Conservation (phyloP, 345 rosid genomes). For the Eucalyptus regnans region DNA sequence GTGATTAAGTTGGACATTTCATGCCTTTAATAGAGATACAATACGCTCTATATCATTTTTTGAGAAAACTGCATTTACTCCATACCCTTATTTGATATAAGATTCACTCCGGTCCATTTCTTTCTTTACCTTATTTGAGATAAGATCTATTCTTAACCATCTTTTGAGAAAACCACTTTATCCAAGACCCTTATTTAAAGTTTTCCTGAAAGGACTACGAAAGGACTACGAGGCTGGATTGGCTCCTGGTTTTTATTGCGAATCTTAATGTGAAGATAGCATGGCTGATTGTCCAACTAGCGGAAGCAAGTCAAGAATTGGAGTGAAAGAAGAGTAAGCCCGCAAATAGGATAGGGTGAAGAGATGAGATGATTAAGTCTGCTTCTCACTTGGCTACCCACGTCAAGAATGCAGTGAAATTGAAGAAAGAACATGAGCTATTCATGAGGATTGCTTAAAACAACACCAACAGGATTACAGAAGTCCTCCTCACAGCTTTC, state of each 20-base stretch:
- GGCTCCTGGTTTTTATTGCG: no score
- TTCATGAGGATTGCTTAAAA: no score
- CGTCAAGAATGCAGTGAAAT: not conserved
- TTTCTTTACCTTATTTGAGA: not conserved
- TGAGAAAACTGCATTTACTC: not conserved
- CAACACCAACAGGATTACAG: no score
- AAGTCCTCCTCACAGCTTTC: no score
- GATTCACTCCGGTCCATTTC: not conserved
- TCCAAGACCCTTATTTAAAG: no score
- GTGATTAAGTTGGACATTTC: not conserved
- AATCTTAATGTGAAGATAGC: no score
- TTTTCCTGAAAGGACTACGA: no score
- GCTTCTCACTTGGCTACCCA: not conserved
- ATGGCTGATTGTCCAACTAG: no score
- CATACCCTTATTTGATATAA: not conserved
- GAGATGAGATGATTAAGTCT: not conserved
- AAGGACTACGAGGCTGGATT: accelerated
- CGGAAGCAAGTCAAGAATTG: no score
- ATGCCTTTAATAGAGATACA: not conserved
- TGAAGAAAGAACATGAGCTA: not conserved
- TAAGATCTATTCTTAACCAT: not conserved
- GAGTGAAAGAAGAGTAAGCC: no score
- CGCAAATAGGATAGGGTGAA: accelerated
- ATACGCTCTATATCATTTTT: not conserved
- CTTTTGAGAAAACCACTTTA: not conserved